Evolutionary conservation across 2,329 filamentous ascomycete species (phyloP).

Genomic region (Trichophyton rubrum): DNA sequence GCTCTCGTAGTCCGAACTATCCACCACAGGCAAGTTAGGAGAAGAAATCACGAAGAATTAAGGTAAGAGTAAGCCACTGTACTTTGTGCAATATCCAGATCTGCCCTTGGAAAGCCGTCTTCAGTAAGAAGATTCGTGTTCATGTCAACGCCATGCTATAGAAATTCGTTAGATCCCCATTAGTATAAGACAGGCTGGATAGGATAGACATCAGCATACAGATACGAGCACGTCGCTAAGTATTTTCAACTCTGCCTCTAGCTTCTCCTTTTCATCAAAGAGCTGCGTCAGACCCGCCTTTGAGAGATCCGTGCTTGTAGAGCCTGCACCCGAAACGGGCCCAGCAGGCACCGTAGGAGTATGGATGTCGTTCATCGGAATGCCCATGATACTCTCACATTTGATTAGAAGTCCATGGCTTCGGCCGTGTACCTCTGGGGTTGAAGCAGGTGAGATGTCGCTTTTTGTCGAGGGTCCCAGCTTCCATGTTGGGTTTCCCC

Average conservation of each 20-base stretch:
- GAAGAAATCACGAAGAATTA: background rate
- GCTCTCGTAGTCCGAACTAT: slow-evolving; percentile 84
- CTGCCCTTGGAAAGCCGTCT: slow-evolving; percentile 83
- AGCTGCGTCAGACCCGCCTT: slow-evolving; percentile 65
- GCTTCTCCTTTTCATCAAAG: slow-evolving; percentile 66
- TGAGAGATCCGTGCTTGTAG: slow-evolving; percentile 46
- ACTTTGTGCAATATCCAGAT: slow-evolving; percentile 94
- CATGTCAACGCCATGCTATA: slow-evolving; percentile 89
- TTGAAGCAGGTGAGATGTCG: background rate
- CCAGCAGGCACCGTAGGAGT: slow-evolving; percentile 65
- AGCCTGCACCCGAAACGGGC: slow-evolving; percentile 48
- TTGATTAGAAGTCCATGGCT: background rate
- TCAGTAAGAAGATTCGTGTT: slow-evolving; percentile 71
- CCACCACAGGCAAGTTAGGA: slow-evolving; percentile 11
- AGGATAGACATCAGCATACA: slow-evolving; percentile 39
- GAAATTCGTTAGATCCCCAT: background rate
- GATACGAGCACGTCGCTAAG: slow-evolving; percentile 79
- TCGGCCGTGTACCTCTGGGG: background rate
- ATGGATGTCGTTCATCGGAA: slow-evolving; percentile 53
- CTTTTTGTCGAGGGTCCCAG: background rate
- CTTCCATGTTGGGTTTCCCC: too few species aligned
- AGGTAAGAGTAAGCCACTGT: slow-evolving; percentile 21
- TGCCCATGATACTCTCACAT: slow-evolving; percentile 33
- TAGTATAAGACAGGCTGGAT: background rate
- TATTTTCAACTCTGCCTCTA: slow-evolving; percentile 78